phyloP scores from a whole-genome alignment of 805 yeast genomes.

The Cyberlindnera americana region DNA sequence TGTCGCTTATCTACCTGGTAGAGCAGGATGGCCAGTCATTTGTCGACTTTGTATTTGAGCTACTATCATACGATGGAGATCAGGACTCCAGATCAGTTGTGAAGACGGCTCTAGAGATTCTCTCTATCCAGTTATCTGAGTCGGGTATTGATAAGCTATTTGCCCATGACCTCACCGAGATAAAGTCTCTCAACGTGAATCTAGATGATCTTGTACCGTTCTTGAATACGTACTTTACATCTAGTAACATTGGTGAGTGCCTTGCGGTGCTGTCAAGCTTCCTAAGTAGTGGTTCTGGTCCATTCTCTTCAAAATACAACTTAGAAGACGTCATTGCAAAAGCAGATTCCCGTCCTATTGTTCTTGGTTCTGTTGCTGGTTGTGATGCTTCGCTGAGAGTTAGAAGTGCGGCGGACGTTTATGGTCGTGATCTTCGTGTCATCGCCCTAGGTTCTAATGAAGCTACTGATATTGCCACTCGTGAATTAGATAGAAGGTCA shows the following conservation, averaged over 20 bases:
- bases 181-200: constrained; percentile 1
- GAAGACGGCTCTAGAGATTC: constrained; percentile 11
- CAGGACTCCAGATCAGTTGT: background rate
- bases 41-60: constrained; percentile 9
- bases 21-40: constrained; percentile 20
- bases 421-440: constrained; percentile 31
- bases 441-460: constrained; percentile 78
- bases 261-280: constrained; percentile 23
- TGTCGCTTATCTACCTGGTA: constrained; percentile 29
- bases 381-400: constrained; percentile 63
- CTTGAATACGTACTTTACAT: constrained; percentile 2
- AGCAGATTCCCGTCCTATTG: constrained; percentile 34
- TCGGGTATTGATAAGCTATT: background rate
- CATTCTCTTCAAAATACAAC: constrained; percentile 33
- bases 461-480: constrained; percentile 53
- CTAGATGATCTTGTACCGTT: constrained; percentile 7
- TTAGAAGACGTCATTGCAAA: constrained; percentile 28
- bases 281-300: constrained; percentile 29
- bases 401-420: constrained; percentile 37
- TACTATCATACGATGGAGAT: constrained; percentile 5
- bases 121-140: constrained; percentile 8
- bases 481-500: constrained; percentile 44
- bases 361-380: constrained; percentile 58
- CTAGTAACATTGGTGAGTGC: constrained; percentile 12
- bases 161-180: background rate